Conservation (phyloP, 2,329 filamentous ascomycete species). For the Claviceps fusiformis region DNA sequence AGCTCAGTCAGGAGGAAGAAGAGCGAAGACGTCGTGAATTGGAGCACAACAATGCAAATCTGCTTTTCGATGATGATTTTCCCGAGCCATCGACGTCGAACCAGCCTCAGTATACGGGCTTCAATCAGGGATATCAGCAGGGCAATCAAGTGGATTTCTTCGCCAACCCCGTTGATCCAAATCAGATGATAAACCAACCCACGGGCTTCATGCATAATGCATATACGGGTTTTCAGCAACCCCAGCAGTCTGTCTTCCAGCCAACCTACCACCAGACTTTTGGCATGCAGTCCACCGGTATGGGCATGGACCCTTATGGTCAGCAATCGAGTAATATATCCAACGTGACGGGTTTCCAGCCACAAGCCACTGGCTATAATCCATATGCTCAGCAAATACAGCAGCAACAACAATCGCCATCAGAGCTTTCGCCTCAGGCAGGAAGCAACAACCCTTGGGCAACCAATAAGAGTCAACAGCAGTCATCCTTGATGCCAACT, state of each 20-base stretch:
- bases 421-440: conserved; percentile 53
- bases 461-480: conserved; percentile 40
- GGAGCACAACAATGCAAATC: conserved; percentile 70
- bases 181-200: conserved; percentile 61
- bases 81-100: conserved; percentile 26
- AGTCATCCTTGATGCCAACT: conserved; percentile 57
- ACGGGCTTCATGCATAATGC: conserved; percentile 55
- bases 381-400: conserved; percentile 34
- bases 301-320: conserved; percentile 58
- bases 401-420: conserved; percentile 21
- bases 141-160: conserved; percentile 95
- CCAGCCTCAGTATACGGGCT: conserved; percentile 71
- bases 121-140: conserved; percentile 96
- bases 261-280: conserved; percentile 56
- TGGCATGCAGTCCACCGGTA: conserved; percentile 45
- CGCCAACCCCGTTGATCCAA: conserved; percentile 76
- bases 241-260: conserved; percentile 35
- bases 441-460: conserved; percentile 96
- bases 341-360: conserved; percentile 30
- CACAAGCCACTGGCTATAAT: conserved; percentile 40
- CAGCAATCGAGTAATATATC: conserved; percentile 22
- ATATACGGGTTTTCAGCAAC: conserved; percentile 38
- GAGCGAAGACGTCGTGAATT: conserved; percentile 76
- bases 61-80: conserved; percentile 76
- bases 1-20: conserved; percentile 88